A percentile compares a stretch with the other conserved stretches of the same genome.
These are phyloP conservation scores for Scenedesmus sp. DNA, from an alignment of 163 green algal species.

Conservation along the genomic window DNA sequence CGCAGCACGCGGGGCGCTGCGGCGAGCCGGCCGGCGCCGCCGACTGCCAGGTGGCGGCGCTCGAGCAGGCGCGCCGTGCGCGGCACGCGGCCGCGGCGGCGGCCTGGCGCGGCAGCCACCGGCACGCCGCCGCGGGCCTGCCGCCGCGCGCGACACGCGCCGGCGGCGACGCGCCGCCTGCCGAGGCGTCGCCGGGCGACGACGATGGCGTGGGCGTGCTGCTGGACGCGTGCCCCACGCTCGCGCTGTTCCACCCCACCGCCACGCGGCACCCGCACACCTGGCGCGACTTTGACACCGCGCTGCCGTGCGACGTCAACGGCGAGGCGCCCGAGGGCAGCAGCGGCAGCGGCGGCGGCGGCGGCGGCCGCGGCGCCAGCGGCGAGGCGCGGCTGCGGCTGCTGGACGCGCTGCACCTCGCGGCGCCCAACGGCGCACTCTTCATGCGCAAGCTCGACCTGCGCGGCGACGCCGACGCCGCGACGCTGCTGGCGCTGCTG, in stretches of 20 bases:
- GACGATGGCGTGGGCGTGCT: slow-evolving; percentile 35
- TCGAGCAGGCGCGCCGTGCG: neutral
- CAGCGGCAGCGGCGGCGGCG: too few species aligned
- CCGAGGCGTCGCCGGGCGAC: too few species aligned
- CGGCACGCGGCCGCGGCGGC: too few species aligned
- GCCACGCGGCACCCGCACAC: slow-evolving; percentile 35
- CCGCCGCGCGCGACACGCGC: too few species aligned
- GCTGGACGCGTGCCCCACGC: slow-evolving; percentile 43
- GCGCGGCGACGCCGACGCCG: too few species aligned
- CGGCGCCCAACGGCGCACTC: slow-evolving; percentile 10
- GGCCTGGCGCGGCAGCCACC: too few species aligned
- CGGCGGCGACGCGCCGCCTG: too few species aligned
- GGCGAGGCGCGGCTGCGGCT: slow-evolving; percentile 16
- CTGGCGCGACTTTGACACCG: slow-evolving; percentile 19
- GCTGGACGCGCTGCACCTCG: slow-evolving; percentile 25
- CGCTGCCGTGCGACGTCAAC: slow-evolving; percentile 19
- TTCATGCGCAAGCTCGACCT: slow-evolving; percentile 49
- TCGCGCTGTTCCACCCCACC: slow-evolving; percentile 40
- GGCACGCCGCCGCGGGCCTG: too few species aligned
- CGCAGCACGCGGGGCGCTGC: neutral
- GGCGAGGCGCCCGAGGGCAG: neutral
- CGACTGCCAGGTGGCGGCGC: neutral
- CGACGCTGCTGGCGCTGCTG: slow-evolving; percentile 26
- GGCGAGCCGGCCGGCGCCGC: neutral
- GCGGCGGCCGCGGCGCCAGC: too few species aligned